Conservation (phyloP, 805 yeast genomes). For the Maudiozyma barnettii region DNA sequence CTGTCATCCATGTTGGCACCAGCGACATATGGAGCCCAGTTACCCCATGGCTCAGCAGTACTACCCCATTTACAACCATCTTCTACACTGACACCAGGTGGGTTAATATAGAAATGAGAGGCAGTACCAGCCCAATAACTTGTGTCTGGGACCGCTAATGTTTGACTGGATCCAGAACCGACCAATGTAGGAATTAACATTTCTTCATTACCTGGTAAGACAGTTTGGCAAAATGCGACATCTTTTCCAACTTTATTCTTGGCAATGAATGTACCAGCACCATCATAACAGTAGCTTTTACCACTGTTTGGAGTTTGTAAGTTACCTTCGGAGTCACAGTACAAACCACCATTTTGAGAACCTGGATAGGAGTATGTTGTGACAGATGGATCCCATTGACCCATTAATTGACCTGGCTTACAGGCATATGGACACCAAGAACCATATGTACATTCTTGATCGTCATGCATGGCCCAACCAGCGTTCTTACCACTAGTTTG, state of each 20-base stretch:
- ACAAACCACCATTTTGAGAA: constrained; percentile 75
- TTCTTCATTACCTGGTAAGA: constrained; percentile 88
- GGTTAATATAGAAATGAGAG: constrained; percentile 75
- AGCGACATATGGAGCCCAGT: constrained; percentile 91
- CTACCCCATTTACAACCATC: constrained; percentile 87
- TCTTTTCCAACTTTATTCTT: constrained; percentile 47
- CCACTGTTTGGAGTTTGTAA: constrained; percentile 51
- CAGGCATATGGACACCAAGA: constrained; percentile 87
- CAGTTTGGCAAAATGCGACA: constrained; percentile 88
- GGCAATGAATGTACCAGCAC: constrained; percentile 63
- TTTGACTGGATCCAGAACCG: constrained; percentile 36
- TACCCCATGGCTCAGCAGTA: constrained; percentile 58
- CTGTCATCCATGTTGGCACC: constrained; percentile 73
- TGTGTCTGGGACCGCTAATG: constrained; percentile 76
- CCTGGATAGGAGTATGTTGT: constrained; percentile 69
- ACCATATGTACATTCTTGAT: constrained; percentile 65
- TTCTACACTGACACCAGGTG: constrained; percentile 66
- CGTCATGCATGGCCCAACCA: constrained; percentile 84
- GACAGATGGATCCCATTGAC: constrained; percentile 76
- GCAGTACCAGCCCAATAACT: constrained; percentile 82
- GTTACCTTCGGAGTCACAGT: constrained; percentile 63
- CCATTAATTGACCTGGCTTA: constrained; percentile 77
- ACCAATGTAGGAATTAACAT: constrained; percentile 81
- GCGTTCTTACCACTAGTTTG: constrained; percentile 49
- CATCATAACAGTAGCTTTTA: constrained; percentile 61